Conservation (phyloP, 306 rosid species). For the Rosa multiflora region DNA sequence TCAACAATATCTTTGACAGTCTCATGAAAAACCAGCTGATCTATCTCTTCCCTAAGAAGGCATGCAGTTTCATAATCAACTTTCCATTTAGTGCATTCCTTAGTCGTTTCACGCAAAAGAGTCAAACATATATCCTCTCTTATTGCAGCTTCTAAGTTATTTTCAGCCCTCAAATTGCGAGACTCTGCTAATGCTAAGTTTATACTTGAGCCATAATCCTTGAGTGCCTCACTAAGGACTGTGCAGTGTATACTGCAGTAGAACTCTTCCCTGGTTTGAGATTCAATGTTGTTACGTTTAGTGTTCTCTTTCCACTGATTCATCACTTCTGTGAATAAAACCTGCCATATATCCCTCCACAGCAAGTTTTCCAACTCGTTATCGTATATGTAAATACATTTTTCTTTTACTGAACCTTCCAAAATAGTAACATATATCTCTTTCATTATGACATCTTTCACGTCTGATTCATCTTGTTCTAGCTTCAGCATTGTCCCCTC, state of each 20-base stretch:
- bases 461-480: slow-evolving; percentile 34
- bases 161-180: slow-evolving; percentile 12
- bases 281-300: slow-evolving; percentile 37
- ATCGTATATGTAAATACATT: slow-evolving; percentile 11
- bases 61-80: slow-evolving; percentile 26
- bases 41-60: slow-evolving; percentile 35
- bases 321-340: slow-evolving; percentile 31
- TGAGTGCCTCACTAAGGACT: slow-evolving; percentile 35
- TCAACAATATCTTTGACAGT: too few species aligned
- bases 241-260: slow-evolving; percentile 27
- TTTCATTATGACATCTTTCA: slow-evolving; percentile 28
- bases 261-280: slow-evolving; percentile 46
- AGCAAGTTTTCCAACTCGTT: slow-evolving; percentile 41
- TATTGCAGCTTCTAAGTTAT: slow-evolving; percentile 26
- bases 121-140: slow-evolving; percentile 39
- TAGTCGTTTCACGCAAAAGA: slow-evolving; percentile 32
- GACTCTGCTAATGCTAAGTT: slow-evolving; percentile 20
- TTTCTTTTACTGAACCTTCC: slow-evolving; percentile 30
- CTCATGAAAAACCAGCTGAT: slow-evolving; percentile 33
- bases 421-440: slow-evolving; percentile 25
- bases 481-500: slow-evolving; percentile 23
- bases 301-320: slow-evolving; percentile 43
- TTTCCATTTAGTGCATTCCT: slow-evolving; percentile 34
- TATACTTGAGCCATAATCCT: slow-evolving; percentile 23
- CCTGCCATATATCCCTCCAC: slow-evolving; percentile 33